Evolutionary conservation across 1,284 basidiomycete species (phyloP).

Genomic region (Ceratobasidium sp.): DNA sequence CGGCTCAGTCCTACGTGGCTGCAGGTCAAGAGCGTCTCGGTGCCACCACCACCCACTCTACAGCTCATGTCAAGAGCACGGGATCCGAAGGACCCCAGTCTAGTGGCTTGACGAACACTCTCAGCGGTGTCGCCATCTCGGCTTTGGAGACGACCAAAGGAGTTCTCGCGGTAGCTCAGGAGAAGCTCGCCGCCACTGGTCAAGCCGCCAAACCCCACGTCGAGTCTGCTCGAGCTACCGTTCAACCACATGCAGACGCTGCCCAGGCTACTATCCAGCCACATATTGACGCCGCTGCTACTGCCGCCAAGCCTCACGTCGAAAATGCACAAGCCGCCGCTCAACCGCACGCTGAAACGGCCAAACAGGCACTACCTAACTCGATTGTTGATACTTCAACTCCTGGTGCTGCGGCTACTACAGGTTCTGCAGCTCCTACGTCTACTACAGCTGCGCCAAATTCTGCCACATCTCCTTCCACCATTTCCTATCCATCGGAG

Average conservation of each 20-base stretch:
- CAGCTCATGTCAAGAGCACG: constrained; percentile 37
- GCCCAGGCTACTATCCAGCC: background rate
- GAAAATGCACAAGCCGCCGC: constrained; percentile 20
- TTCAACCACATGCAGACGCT: constrained; percentile 22
- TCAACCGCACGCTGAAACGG: constrained; percentile 36
- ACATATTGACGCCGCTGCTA: constrained; percentile 30
- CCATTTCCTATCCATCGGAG: constrained; percentile 34
- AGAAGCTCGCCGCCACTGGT: constrained; percentile 37
- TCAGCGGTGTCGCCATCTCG: constrained; percentile 41
- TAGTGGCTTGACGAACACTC: constrained; percentile 41
- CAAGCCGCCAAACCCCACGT: constrained; percentile 36
- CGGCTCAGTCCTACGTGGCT: constrained; percentile 45
- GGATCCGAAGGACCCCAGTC: constrained; percentile 30
- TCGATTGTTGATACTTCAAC: constrained; percentile 27
- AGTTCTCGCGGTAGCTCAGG: constrained; percentile 44
- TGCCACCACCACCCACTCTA: constrained; percentile 42
- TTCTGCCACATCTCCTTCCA: constrained; percentile 12
- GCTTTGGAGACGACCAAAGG: constrained; percentile 46
- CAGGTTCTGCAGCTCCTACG: background rate
- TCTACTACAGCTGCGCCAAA: background rate
- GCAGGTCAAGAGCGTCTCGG: constrained; percentile 47
- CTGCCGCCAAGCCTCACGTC: constrained; percentile 17
- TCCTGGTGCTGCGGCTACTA: background rate
- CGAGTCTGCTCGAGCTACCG: constrained; percentile 27
- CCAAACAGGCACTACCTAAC: constrained; percentile 16